A percentile compares a stretch with the other conserved stretches of the same genome.
phyloP scores from a whole-genome alignment of 202 grass and related monocot genomes.

The Miscanthus sacchariflorus region DNA sequence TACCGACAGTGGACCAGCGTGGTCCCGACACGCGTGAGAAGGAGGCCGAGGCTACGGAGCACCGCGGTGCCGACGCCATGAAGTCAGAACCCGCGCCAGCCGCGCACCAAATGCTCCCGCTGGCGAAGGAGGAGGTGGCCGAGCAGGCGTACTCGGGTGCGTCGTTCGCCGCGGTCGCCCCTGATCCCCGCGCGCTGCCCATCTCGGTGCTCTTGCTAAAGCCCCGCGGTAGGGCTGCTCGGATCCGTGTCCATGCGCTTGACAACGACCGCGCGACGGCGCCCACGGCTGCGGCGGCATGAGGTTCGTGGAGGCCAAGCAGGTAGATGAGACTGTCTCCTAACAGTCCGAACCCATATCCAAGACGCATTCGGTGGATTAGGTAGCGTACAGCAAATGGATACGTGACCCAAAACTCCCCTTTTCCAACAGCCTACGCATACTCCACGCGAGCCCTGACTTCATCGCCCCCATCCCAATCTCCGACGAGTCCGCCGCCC shows the following conservation, averaged over 20 bases:
- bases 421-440: too few species aligned
- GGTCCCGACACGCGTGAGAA: neutral
- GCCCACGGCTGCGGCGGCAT: neutral
- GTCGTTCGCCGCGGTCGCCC: neutral
- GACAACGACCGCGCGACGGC: neutral
- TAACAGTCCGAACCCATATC: too few species aligned
- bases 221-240: neutral
- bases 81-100: neutral
- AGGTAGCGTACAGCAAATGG: too few species aligned
- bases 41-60: neutral
- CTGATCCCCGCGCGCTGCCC: slow-evolving; percentile 27
- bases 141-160: neutral
- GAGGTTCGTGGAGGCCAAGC: neutral
- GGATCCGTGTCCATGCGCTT: neutral
- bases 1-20: neutral
- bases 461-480: too few species aligned
- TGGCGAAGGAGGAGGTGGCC: too few species aligned
- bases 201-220: slow-evolving; percentile 22
- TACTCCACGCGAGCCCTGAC: too few species aligned
- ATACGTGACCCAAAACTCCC: too few species aligned
- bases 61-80: too few species aligned
- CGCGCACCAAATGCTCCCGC: neutral
- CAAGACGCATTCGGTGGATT: too few species aligned
- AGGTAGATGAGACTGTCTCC: too few species aligned
- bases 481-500: too few species aligned